Base-by-base conservation (phyloP, 805 yeast species). In the Ascoidea asiatica region DNA sequence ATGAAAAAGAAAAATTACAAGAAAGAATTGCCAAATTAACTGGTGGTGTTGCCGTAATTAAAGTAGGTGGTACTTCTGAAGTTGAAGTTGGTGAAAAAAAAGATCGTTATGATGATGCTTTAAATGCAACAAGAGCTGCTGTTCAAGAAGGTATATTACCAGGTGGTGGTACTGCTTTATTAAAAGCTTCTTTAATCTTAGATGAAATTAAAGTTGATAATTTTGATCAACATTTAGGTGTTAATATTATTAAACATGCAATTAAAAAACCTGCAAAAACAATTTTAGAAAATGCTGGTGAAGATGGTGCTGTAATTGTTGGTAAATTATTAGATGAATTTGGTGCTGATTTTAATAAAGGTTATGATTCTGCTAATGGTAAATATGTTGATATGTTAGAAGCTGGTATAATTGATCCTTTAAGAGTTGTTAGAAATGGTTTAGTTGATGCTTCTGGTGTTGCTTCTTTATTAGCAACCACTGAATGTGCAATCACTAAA, bases 11-110 rank as follows among this genome's bases (percentile, higher is more conserved):
- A 72, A 92, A 92, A 72, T 75, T 90, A 59, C 96, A 87, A 70
- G 97, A 90, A 73, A 82, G 98, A 70, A 73, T 92, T 53, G 97
- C 98, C 57, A 92, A 90, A 72, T 75, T 92, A 53, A 82, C 95
- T 41, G 96, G 96, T 48, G 97, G 97, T 77, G 97, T 92, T 61
- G 98, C 98, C 46, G 97, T 92, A 52, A 75, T 92, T 59, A 85
- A 84, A 72, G 97, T 90, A 50, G 98, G 98, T 64, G 98, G 98
- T 55, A 65, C 95, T 40, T 83, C 95, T 19, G 97, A 92, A 70
- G 84, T 92, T 53, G 97, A 92, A 70, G 98, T 92, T 53, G 94
- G 97, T 60, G 98, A 92, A 75, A 92, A 92, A 92, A 92, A 92
- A 74, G 98, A 92, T 66, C 83, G 98, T 69, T 86, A 88, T 61